Conservation (phyloP, 2,329 filamentous ascomycete species). For the Fusarium brachygibbosum region DNA sequence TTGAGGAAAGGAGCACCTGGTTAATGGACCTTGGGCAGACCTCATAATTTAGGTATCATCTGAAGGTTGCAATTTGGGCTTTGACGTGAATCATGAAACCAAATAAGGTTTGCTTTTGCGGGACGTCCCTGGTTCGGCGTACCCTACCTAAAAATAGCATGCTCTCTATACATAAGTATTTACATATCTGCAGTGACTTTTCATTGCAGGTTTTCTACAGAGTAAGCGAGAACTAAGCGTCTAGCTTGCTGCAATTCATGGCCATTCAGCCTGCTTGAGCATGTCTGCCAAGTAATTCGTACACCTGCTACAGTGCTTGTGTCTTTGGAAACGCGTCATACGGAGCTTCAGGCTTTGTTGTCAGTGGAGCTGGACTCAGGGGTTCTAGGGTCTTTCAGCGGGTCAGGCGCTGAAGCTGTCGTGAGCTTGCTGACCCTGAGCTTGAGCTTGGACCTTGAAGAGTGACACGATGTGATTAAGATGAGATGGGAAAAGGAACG, state of each 20-base stretch:
- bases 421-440: constrained; percentile 16
- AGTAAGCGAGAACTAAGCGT: background rate
- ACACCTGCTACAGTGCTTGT: constrained; percentile 3
- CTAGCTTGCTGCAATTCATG: background rate
- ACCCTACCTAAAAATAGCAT: constrained; percentile 6
- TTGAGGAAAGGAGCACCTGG: background rate
- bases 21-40: background rate
- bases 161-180: background rate
- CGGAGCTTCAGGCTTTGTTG: constrained; percentile 16
- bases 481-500: background rate
- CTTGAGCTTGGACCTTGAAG: constrained; percentile 1
- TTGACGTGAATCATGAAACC: background rate
- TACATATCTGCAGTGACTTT: background rate
- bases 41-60: no score
- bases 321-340: constrained; percentile 12
- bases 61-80: background rate
- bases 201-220: background rate
- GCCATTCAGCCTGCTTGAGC: background rate
- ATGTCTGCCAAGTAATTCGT: background rate
- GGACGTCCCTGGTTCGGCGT: background rate
- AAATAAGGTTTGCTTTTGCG: background rate
- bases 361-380: constrained; percentile 13
- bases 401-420: constrained; percentile 26
- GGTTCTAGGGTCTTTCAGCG: constrained; percentile 23
- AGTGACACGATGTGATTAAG: constrained; percentile 12